These are phyloP conservation scores for Aurantiochytrium sp. DNA, from an alignment of 108 stramenopile genomes.

Conservation along the genomic window DNA sequence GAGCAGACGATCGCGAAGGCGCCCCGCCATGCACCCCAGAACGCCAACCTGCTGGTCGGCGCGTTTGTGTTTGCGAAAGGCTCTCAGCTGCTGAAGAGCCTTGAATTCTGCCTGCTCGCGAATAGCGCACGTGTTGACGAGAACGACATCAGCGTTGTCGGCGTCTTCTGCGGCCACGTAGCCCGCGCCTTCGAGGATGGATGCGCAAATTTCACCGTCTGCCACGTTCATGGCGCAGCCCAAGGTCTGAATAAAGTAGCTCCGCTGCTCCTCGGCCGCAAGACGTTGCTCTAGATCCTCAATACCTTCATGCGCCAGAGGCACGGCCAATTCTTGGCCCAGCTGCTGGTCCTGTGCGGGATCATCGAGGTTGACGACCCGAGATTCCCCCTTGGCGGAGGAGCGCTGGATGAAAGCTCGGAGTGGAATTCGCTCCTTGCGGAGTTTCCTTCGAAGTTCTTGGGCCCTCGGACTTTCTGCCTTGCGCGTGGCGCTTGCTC, in stretches of 20 bases:
- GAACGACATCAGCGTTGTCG: constrained; percentile 64
- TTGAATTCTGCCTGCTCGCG: constrained; percentile 88
- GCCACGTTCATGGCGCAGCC: constrained; percentile 99
- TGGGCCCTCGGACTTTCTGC: not conserved
- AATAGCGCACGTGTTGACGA: constrained; percentile 98
- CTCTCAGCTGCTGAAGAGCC: constrained; percentile 1
- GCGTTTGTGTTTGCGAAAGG: constrained; percentile 22
- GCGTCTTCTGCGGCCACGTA: constrained; percentile 30
- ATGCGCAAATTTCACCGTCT: constrained; percentile 86
- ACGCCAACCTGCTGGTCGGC: constrained; percentile 71
- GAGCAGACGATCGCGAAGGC: constrained; percentile 81
- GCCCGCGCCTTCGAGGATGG: constrained; percentile 51
- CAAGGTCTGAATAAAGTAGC: constrained; percentile 91
- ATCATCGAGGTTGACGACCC: too few species aligned
- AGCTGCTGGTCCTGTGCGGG: too few species aligned
- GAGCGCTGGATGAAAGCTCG: not conserved
- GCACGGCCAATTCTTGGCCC: too few species aligned
- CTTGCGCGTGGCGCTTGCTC: not conserved
- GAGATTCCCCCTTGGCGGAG: not conserved
- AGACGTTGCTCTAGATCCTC: not conserved
- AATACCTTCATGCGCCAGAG: not conserved
- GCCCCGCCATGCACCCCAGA: constrained; percentile 98
- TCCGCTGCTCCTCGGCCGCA: not conserved
- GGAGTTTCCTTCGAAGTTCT: not conserved
- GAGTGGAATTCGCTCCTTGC: not conserved